phyloP scores from a whole-genome alignment of 345 rosid genomes.

The Nephelium lappaceum region DNA sequence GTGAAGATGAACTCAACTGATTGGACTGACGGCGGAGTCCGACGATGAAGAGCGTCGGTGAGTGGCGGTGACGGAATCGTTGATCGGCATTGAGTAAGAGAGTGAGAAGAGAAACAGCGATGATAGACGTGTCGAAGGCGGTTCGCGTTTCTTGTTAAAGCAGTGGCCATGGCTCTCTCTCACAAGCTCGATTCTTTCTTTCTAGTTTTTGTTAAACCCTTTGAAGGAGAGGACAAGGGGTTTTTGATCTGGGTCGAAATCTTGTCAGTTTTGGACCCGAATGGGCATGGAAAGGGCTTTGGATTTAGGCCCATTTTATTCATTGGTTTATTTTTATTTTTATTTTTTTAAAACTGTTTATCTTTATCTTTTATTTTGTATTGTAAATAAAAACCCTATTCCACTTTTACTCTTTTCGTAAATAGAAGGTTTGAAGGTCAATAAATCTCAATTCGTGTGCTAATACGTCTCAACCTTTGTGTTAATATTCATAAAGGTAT shows the following conservation, averaged over 20 bases:
- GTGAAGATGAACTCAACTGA: slow-evolving; percentile 41
- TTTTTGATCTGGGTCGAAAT: background rate
- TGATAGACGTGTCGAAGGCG: slow-evolving; percentile 36
- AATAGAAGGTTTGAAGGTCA: no score
- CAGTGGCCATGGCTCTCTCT: slow-evolving; percentile 55
- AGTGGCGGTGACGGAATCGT: slow-evolving; percentile 26
- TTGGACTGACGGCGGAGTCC: slow-evolving; percentile 28
- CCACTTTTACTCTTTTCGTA: no score
- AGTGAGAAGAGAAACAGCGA: slow-evolving; percentile 18
- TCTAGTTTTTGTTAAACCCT: slow-evolving; percentile 5
- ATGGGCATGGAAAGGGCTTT: no score
- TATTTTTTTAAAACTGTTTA: no score
- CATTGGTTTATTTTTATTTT: no score
- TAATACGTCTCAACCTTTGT: no score
- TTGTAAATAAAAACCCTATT: no score
- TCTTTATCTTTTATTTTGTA: no score
- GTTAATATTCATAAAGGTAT: no score
- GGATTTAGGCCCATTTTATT: no score
- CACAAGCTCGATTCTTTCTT: background rate
- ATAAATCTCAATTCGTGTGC: no score
- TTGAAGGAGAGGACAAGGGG: background rate
- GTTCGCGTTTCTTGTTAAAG: slow-evolving; percentile 43
- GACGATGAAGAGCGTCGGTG: slow-evolving; percentile 27
- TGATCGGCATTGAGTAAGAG: slow-evolving; percentile 23
- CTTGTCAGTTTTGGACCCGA: no score